Evolutionary conservation across 2,329 filamentous ascomycete species (phyloP), one percentile per base, ranked within the genome.

Genomic region (Penicillium sp.): DNA sequence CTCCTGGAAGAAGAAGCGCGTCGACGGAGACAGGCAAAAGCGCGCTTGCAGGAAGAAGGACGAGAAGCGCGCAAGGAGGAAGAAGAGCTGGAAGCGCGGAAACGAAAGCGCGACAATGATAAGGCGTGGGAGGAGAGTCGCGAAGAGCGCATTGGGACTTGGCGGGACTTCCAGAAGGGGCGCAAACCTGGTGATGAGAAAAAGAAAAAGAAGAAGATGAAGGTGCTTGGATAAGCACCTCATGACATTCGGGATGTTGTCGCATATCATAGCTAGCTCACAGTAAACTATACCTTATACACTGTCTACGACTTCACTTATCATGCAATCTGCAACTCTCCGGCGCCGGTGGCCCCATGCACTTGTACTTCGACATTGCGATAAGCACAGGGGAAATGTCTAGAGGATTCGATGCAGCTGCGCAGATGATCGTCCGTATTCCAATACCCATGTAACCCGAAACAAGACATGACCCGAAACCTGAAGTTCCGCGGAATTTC

Each of bases 1-100:
- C 83, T 99, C 61, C 85, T 96, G 65, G 94, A 99, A 66, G 93
- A 95, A 69, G 94, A 97, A 76, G 83, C 91, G 66, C 83, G 94
- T 47, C 81, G 90, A 49, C 81, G 89, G 54, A 83, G 91, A 61
- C 92, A 96, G 80, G 74, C 93, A 70, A 95, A 95, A 77, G 94
- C 89, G 38, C 89, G 94, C 79, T 88, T 99, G 86, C 90, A 95
- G 74, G 94, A 99, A 73, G 93, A 99, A 73, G 94, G 94, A 6
- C 81, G 94, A 49, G 87, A 94, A 77, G 86, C 95, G 81, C 84
- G 85, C 68, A 88, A 88, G 70, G 86, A 86, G 65, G 94, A 99
- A 21, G 89, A 91, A 63, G 93, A 96, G 75, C 56, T 88, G 9
- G 90, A 93, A 65, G 83, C 82, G 62, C 79, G 89, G 65, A 93